Percentiles rank a stretch among this genome's conserved stretches.
These are phyloP conservation scores for Dryas alaskensis DNA, from an alignment of 306 rosid genomes.

Conservation along the genomic window DNA sequence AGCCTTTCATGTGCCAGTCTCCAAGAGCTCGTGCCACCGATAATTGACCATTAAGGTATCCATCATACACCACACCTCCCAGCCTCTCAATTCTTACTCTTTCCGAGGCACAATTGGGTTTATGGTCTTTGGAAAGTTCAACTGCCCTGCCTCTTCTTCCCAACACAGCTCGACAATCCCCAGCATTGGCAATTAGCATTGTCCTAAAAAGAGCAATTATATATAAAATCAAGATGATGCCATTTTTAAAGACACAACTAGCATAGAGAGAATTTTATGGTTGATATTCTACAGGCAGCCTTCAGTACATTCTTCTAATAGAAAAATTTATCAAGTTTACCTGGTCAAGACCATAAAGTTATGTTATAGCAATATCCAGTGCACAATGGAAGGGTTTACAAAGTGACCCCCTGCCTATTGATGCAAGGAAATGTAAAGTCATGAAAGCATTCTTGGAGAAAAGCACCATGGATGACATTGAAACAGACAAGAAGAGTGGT, in stretches of 20 bases:
- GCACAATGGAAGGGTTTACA: background rate
- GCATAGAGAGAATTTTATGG: background rate
- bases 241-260: background rate
- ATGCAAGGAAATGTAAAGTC: background rate
- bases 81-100: constrained; percentile 23
- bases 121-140: constrained; percentile 30
- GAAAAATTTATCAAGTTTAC: constrained; percentile 1
- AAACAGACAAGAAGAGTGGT: background rate
- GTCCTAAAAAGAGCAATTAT: constrained; percentile 14
- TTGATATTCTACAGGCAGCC: background rate
- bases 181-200: constrained; percentile 26
- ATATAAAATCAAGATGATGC: background rate
- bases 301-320: background rate
- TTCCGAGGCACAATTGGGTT: constrained; percentile 25
- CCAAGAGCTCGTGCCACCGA: constrained; percentile 28
- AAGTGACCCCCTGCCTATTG: constrained; percentile 21
- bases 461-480: background rate
- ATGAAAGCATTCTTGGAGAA: background rate
- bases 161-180: constrained; percentile 32
- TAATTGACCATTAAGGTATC: constrained; percentile 29
- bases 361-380: constrained; percentile 2
- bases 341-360: background rate
- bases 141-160: constrained; percentile 31
- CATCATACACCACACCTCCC: constrained; percentile 30
- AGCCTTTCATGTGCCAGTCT: constrained; percentile 31